Evolutionary conservation across 805 yeast species (phyloP), one percentile per base, ranked within the genome.

Genomic region (Starmerella bombicola): DNA sequence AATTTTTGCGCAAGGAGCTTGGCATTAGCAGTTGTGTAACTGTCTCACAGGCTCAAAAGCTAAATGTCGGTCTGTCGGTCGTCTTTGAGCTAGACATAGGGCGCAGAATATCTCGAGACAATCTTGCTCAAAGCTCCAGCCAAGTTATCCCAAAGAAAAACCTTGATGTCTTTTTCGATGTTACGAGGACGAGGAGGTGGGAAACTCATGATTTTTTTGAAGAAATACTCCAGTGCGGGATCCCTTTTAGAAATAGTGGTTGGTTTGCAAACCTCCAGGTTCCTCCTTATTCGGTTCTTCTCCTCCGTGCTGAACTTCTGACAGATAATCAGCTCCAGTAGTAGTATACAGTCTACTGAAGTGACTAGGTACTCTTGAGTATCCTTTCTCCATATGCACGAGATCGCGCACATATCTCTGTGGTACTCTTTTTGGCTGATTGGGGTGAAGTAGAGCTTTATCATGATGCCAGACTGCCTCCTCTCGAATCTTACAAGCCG

Each of bases 91-190:
- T n/a, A n/a, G 16, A 3, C 19, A 26, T 37, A 36, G 24, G 30
- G 57, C 6, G 60, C 63, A 6, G 62, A 57, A 53, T 78, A 78
- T 56, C 78, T 78, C 25, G 74, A 62, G 25, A 74, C 64, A 12
- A 78, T 78, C 52, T 73, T 76, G 20, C 60, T 56, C 37, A 77
- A 52, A 0, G 83, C 83, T 23, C 59, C 64, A 29, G 63, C 68
- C 20, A 78, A 58, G 33, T 67, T 64, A 17, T 55, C 52, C 84
- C 84, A 78, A 20, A 64, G 62, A 51, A 78, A 73, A 3, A 78
- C 81, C 53, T 78, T 78, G 45, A 78, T 69, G 53, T 76, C 80
- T 55, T 78, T 78, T 50, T 75, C 83, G 33, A 78, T 78, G 48
- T 75, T 76, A 31, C 84, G 61, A 4, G 84, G 84, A 48, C 73